Evolutionary conservation across 257 asterid genomes (phyloP), one percentile per base, ranked within the genome.

Genomic region (Solanum appendiculatum): DNA sequence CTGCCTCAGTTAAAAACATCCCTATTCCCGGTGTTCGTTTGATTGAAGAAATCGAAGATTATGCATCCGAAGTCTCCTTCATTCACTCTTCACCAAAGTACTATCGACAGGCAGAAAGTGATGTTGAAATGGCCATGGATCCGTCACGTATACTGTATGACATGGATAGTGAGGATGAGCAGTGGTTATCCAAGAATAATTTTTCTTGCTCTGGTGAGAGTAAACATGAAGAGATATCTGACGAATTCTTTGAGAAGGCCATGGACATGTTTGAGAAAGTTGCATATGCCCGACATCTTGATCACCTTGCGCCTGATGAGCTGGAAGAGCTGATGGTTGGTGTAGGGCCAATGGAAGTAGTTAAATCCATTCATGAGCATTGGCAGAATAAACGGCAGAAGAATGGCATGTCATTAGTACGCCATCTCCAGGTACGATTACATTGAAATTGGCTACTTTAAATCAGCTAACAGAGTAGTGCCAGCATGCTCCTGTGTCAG

Each of bases 121-220:
- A 97, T 88, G 94, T 91, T 84, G 99, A 95, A 78, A 93, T 94
- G 99, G 99, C 99, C 15, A 87, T 95, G 96, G 92, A 97, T 91
- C 95, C 95, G 33, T 93, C 92, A 29, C 96, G 77, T 87, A 87
- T 91, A 82, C 87, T 97, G 54, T 97, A 95, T 88, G 99, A 97
- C 89, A 91, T 97, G 93, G 99, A 95, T 84, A 97, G 98, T 88
- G 99, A 97, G 87, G 99, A 97, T 89, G 99, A 97, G 87, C 91
- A 87, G 85, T 94, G 98, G 98, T 90, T 95, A 85, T 83, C 74
- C 68, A 90, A 86, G 85, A 87, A 90, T 36, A 88, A 82, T 60
- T 88, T 84, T 73, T 39, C 83, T 23, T 46, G 81, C 16, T 69
- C 64, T 29, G 81, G 70, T 87, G 90, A 91, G 60, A 85, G 89